Base-by-base conservation (phyloP, 2,329 filamentous ascomycete species). In the Magnaporthiopsis incrustans region DNA sequence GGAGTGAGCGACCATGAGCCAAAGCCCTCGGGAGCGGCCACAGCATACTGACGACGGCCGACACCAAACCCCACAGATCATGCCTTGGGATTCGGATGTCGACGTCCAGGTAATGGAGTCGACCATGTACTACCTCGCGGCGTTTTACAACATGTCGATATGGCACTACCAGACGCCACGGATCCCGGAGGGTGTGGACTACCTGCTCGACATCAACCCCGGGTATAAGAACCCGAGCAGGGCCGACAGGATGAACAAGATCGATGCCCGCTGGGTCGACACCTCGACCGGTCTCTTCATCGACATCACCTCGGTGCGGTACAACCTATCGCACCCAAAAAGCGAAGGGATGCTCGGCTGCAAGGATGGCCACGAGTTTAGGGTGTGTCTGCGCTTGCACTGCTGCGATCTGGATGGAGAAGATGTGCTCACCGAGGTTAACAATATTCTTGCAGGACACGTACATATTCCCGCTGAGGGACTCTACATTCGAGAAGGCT, bases 41-140 rank as follows among this genome's bases (percentile, higher is more conserved):
- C 67, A 26, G 14, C 35, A 60, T 62, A 57, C 22, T 18, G 2
- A 58, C 30, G 7, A 53, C 15, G 15, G 15, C 3, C 38, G 38
- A 44, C 7, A 18, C 38, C 38, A 44, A 44, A 18, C 14, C 25
- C 7, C 14, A n/a, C 69, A 88, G 82, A 82, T 89, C 67, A 82
- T 92, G 73, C 89, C 89, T 0, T 92, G 89, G 89, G 89, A 92
- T 72, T 85, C 85, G 74, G 89, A 92, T 72, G 80, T 91, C 59
- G 89, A 93, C 73, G 89, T 90, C 2, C 89, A 92, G 73, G 84
- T 93, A 32, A 85, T 85, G 8, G 84, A 84, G 66, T 76, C 82
- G 30, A 91, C 88, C 59, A 82, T 94, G 64, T 78, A 80, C 63
- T 86, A 84, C 69, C 79, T 94, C 12, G 89, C 84, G 15, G 79